Base-by-base conservation (phyloP, 176 grass and related monocot genomes). In the Urochloa ruziziensis region DNA sequence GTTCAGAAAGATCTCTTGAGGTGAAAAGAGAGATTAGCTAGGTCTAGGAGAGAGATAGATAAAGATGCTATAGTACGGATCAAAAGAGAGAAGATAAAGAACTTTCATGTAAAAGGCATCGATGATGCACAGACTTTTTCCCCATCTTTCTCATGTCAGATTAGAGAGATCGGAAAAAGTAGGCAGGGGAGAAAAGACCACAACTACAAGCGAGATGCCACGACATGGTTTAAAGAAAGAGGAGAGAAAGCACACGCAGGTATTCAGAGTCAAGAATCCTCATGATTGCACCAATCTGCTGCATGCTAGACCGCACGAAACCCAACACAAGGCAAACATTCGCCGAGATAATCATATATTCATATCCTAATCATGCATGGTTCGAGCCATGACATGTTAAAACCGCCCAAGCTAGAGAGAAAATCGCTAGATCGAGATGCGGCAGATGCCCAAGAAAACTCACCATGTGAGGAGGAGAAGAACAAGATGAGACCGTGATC, bases 281-380 rank as follows among this genome's bases (percentile, higher is more conserved):
- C 61, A 89, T 84, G 81, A 89, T 84, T 80, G 65, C 75, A 80
- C 48, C 87, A 88, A 89, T 89, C 87, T 89, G 81, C 75, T 79
- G 60, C 87, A 73, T 80, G 75, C 81, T 44, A 76, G 28, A 49
- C 51, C 63, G 65, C 85, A 82, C 62, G 85, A 49, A 66, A 88
- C 70, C 80, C 74, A 73, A 66, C 81, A 57, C 59, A 28, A 58
- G 15, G 15, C 8, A 30, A 19, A 66, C 29, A 67, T 68, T 48
- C 61, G 30, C 51, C 29, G 39, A 39, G 61, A 58, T 82, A 79
- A 88, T 81, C 78, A 75, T 87, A 58, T 82, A 79, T 84, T 81
- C 78, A 75, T 87, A 67, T 57, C 66, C 87, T 73, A 79, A 88
- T 88, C 43, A 84, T 84, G 47, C 43, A 73, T 57, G 46, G 64